A percentile compares a stretch with the other conserved stretches of the same genome.
These are phyloP conservation scores for Auricularia sp. DNA, from an alignment of 768 basidiomycete genomes.

Conservation along the genomic window DNA sequence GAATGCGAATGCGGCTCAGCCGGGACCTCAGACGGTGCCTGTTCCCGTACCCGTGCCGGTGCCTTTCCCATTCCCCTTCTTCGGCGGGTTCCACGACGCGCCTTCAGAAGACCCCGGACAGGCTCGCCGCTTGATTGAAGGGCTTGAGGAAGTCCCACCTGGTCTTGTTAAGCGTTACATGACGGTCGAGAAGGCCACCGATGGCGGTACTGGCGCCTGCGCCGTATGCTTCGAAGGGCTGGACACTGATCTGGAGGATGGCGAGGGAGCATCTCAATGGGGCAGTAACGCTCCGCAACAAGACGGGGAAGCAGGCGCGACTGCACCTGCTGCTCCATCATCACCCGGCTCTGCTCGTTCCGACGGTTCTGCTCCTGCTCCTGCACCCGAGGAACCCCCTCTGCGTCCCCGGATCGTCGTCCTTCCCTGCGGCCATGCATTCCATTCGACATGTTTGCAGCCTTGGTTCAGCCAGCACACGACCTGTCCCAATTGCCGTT, in stretches of 20 bases:
- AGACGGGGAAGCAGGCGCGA: not conserved
- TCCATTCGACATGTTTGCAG: slow-evolving; percentile 65
- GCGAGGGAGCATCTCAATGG: not conserved
- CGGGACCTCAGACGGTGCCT: not conserved
- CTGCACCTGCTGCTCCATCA: not conserved
- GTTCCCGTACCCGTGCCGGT: not conserved
- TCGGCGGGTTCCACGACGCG: not conserved
- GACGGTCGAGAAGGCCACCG: not conserved
- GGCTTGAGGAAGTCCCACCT: not conserved
- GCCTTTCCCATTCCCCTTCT: not conserved
- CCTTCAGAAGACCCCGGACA: not conserved
- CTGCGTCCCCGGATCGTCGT: slow-evolving; percentile 33
- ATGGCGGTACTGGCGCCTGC: not conserved
- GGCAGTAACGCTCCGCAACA: not conserved
- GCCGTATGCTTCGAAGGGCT: not conserved
- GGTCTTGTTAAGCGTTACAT: not conserved
- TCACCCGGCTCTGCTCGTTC: not conserved
- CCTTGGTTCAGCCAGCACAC: slow-evolving; percentile 81
- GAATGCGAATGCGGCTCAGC: not conserved
- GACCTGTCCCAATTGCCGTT: slow-evolving; percentile 75
- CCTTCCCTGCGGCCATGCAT: slow-evolving; percentile 73
- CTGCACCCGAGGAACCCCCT: not conserved
- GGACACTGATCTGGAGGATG: not conserved
- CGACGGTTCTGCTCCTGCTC: not conserved
- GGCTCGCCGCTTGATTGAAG: not conserved